Conservation (phyloP, 2,329 filamentous ascomycete species). For the Monosporascus sp. region DNA sequence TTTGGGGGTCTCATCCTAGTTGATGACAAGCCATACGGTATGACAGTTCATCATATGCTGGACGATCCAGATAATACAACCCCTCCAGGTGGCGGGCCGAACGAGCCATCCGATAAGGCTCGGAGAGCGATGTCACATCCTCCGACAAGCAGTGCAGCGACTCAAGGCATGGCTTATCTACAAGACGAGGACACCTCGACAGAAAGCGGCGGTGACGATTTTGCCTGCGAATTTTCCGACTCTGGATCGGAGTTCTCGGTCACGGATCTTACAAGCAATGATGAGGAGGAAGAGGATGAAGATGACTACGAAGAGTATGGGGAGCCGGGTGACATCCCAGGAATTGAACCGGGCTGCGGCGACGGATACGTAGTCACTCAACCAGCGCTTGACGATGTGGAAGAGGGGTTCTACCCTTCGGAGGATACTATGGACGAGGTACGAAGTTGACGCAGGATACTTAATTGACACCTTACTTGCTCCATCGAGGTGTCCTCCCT, state of each 20-base stretch:
- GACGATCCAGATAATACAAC: constrained; percentile 56
- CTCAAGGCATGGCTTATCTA: constrained; percentile 12
- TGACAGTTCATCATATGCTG: constrained; percentile 96
- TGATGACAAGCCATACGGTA: constrained; percentile 79
- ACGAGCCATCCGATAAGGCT: constrained; percentile 5
- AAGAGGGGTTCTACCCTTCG: constrained; percentile 76
- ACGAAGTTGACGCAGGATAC: constrained; percentile 2
- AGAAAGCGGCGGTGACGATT: constrained; percentile 47
- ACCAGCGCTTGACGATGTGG: constrained; percentile 82
- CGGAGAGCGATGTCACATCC: constrained; percentile 12
- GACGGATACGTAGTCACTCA: constrained; percentile 82
- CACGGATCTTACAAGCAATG: constrained; percentile 45
- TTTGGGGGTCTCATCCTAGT: constrained; percentile 84
- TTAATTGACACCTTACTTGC: neutral
- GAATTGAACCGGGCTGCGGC: constrained; percentile 68
- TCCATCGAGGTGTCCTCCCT: too few relatives aligned
- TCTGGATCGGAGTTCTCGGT: constrained; percentile 40
- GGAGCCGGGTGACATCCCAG: constrained; percentile 71
- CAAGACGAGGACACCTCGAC: constrained; percentile 32
- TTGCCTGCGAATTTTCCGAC: constrained; percentile 57
- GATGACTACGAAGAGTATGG: constrained; percentile 52
- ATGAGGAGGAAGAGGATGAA: constrained; percentile 44
- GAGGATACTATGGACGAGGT: constrained; percentile 60
- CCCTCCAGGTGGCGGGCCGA: constrained; percentile 1
- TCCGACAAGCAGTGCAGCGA: constrained; percentile 20